These are phyloP conservation scores for Pichia insulana DNA, from an alignment of 805 yeast species.

Conservation along the genomic window DNA sequence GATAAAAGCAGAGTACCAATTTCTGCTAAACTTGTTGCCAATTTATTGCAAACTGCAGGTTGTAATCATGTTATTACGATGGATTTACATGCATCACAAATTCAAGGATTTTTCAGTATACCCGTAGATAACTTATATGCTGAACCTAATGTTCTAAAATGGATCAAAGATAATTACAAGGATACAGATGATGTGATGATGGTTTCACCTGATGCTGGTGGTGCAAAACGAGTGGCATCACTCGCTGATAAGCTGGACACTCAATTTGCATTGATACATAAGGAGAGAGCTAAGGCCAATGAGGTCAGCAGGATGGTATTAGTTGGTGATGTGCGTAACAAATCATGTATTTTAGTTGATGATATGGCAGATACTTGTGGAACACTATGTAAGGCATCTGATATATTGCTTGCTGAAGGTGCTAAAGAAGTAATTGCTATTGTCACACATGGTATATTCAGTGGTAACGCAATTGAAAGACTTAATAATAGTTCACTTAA, in stretches of 20 bases:
- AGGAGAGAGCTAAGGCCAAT: slow-evolving; percentile 90
- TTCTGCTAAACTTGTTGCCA: slow-evolving; percentile 90
- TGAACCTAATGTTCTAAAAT: slow-evolving; percentile 82
- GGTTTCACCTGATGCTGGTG: slow-evolving; percentile 98
- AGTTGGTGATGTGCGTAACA: slow-evolving; percentile 86
- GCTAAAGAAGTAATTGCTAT: slow-evolving; percentile 86
- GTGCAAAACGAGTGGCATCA: slow-evolving; percentile 94
- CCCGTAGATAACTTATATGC: slow-evolving; percentile 96
- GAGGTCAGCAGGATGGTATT: slow-evolving; percentile 93
- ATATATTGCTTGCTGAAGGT: slow-evolving; percentile 67
- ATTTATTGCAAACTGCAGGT: slow-evolving; percentile 86
- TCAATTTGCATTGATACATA: slow-evolving; percentile 91
- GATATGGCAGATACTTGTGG: slow-evolving; percentile 99
- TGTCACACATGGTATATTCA: slow-evolving; percentile 91
- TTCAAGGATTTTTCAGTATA: slow-evolving; percentile 91
- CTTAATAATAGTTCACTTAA: slow-evolving; percentile 59
- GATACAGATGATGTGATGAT: slow-evolving; percentile 55
- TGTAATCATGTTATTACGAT: slow-evolving; percentile 92
- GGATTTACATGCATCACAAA: slow-evolving; percentile 96
- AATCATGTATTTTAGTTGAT: slow-evolving; percentile 80
- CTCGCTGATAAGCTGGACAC: slow-evolving; percentile 87
- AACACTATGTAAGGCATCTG: slow-evolving; percentile 90
- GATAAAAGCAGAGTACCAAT: slow-evolving; percentile 95
- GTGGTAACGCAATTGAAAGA: slow-evolving; percentile 73
- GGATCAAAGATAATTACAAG: slow-evolving; percentile 55